Evolutionary conservation across 441 rosid species (phyloP).

Genomic region (Pelargonium cotyledonis): DNA sequence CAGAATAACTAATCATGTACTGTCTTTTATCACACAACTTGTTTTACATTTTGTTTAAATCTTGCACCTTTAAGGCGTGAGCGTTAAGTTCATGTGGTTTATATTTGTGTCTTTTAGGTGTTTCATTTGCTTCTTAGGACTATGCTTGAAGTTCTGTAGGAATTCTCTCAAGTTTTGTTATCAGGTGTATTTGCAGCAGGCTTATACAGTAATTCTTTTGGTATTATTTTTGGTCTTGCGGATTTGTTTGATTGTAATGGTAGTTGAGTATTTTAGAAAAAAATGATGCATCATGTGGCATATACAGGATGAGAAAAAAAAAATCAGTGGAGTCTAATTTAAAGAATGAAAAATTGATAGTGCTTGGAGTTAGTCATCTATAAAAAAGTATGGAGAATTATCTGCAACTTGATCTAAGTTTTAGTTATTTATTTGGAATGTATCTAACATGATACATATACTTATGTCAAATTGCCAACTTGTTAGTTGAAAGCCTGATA

Average conservation of each 20-base stretch:
- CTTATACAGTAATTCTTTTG: not conserved
- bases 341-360: no score
- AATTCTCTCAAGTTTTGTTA: not conserved
- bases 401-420: not conserved
- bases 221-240: not conserved
- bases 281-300: no score
- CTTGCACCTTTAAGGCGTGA: not conserved
- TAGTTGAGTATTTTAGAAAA: no score
- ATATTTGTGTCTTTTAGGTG: no score
- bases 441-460: no score
- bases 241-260: not conserved
- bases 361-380: no score
- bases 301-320: no score
- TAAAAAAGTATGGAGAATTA: no score
- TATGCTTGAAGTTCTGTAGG: not conserved
- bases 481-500: not conserved
- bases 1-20: not conserved
- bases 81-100: no score
- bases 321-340: no score
- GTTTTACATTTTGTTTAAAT: not conserved
- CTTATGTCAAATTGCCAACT: not conserved
- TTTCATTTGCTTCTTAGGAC: no score
- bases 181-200: not conserved
- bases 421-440: no score
- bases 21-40: not conserved